Evolutionary conservation across 148 eudicot species (phyloP).

Genomic region (Vaccinium vitisidaea): DNA sequence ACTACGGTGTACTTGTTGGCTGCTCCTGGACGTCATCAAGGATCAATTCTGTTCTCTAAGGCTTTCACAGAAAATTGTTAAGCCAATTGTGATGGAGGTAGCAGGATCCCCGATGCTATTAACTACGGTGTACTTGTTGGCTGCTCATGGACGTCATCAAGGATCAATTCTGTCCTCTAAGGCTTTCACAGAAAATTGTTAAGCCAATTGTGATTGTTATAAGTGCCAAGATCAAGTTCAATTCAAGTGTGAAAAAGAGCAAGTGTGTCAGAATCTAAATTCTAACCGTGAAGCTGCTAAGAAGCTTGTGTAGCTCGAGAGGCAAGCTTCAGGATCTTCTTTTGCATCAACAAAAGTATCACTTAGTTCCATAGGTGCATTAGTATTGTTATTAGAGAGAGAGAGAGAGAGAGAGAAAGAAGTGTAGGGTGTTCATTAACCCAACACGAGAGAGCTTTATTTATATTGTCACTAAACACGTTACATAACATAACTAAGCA

Average conservation of each 20-base stretch:
- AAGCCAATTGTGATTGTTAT: background rate
- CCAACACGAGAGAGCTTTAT: no score
- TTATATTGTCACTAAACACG: no score
- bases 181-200: background rate
- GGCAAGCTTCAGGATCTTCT: background rate
- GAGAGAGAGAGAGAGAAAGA: no score
- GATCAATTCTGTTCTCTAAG: background rate
- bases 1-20: background rate
- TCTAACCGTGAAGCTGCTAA: background rate
- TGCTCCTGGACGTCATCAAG: background rate
- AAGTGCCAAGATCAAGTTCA: background rate
- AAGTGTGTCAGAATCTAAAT: background rate
- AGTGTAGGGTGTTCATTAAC: no score
- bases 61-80: background rate
- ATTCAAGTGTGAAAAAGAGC: background rate
- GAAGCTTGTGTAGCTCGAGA: background rate
- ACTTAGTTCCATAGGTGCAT: background rate
- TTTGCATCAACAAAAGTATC: background rate
- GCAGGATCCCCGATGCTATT: background rate
- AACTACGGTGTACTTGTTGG: background rate
- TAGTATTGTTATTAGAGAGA: background rate
- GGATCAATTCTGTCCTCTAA: background rate
- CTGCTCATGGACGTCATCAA: background rate
- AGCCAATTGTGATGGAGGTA: background rate
- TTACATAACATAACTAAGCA: no score